Evolutionary conservation across 257 asterid genomes (phyloP), one percentile per base, ranked within the genome.

Genomic region (Asclepias syriaca): DNA sequence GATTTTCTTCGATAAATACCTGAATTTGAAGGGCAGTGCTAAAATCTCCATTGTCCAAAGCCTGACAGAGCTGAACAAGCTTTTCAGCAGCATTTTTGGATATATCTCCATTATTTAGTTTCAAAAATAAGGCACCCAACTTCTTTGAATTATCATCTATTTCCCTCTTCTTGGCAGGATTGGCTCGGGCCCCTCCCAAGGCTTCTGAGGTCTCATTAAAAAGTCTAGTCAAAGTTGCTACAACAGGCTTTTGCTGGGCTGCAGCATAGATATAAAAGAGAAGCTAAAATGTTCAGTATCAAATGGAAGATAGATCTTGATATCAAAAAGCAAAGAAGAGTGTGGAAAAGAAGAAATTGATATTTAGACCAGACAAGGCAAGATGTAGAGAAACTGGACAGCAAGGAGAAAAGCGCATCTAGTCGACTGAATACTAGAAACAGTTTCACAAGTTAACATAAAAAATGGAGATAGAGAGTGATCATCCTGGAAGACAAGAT

Each of bases 81-180:
- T 88, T 94, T 70, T 89, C 99, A 2, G 92, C 89, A 16, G 97
- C 99, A 19, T 89, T 94, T 84, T 83, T 91, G 24, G 99, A 94
- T 64, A 94, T 91, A 77, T 94, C 99, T 57, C 92, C 90, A 68
- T 88, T 81, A 61, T 91, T 91, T 39, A 94, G 93, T 65, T 92
- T 94, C 27, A 89, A 85, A 85, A 91, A 91, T 66, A 94, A 77
- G 65, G 93, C 89, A 43, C 97, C 99, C 43, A 94, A 77, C 84
- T 86, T 94, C 88, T 80, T 94, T 49, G 99, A 91, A 79, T 88
- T 94, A 78, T 94, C 99, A 74, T 94, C 97, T 60, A 94, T 94
- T 81, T 94, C 99, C 74, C 97, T 88, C 83, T 83, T 91, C 92
- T 87, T 91, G 37, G 93, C 91, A 22, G 99, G 93, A 85, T 87